Evolutionary conservation across 345 rosid species (phyloP), one percentile per base, ranked within the genome.

Genomic region (Citrus mangshanensis): DNA sequence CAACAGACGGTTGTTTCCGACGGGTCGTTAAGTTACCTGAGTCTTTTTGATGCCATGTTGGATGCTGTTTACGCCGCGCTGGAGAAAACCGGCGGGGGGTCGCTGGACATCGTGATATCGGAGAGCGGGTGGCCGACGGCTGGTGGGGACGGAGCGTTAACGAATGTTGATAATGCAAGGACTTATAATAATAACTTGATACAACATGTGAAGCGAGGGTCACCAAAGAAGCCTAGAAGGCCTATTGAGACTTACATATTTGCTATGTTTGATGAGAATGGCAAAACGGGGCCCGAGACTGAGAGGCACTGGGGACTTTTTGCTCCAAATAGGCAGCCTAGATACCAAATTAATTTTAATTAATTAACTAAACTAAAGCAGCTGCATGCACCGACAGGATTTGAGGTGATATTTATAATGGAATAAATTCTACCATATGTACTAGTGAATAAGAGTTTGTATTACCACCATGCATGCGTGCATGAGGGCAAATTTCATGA

Each of bases 61-160:
- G 94, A 92, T 78, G 65, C 93, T 12, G 78, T 83, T 32, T 86
- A 89, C 22, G 77, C 90, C 0, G 89, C 97, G 0, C 65, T 92
- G 49, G 94, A 90, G 87, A 92, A 85, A 80, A 9, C 86, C 5
- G 70, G 83, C 4, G 91, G 90, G 0, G 86, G 87, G 24, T 85
- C 91, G 5, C 35, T 92, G 27, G 78, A 79, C 34, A 82, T 92
- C 0, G 97, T 92, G 13, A 85, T 90, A 12, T 85, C 94, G 0
- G 94, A 92, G 80, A 87, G 82, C 12, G 93, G 97, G 21, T 92
- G 97, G 94, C 93, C 97, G 0, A 78, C 92, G 0, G 82, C 75
- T 0, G 94, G 92, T 68, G 94, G 85, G 0, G 92, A 90, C 71
- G 89, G 82, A 24, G 5, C 10, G 4, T 88, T 77, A 6, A 74